Conservation (phyloP, 2,329 filamentous ascomycete genomes). For the Fusarium fujikuroi region DNA sequence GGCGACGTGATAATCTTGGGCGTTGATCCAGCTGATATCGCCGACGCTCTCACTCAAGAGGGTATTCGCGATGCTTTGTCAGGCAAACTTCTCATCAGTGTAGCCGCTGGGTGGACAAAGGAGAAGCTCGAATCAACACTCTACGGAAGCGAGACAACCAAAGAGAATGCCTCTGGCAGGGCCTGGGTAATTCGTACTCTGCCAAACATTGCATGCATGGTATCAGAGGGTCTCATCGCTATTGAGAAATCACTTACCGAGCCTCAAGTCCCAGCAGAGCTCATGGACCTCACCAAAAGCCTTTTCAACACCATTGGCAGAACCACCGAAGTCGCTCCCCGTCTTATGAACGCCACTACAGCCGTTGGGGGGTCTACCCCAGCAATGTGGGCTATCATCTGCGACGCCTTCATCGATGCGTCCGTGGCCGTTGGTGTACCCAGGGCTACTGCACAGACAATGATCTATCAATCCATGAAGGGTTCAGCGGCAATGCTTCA, state of each 20-base stretch:
- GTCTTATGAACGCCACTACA: slow-evolving; percentile 66
- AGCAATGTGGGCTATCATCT: slow-evolving; percentile 68
- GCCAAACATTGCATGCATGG: slow-evolving; percentile 51
- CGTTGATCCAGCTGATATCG: slow-evolving; percentile 58
- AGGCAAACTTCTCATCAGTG: slow-evolving; percentile 61
- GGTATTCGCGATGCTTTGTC: slow-evolving; percentile 53
- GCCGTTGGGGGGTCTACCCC: slow-evolving; percentile 70
- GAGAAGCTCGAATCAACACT: slow-evolving; percentile 52
- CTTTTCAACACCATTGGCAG: slow-evolving; percentile 67
- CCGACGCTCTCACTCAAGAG: slow-evolving; percentile 49
- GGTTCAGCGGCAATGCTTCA: slow-evolving; percentile 65
- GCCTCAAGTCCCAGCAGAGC: slow-evolving; percentile 27
- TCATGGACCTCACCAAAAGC: slow-evolving; percentile 48
- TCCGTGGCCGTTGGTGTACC: slow-evolving; percentile 70
- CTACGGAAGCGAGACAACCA: slow-evolving; percentile 41
- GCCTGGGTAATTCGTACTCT: slow-evolving; percentile 48
- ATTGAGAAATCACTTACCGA: slow-evolving; percentile 44
- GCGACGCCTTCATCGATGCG: slow-evolving; percentile 68
- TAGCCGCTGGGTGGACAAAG: slow-evolving; percentile 61
- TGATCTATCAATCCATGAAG: slow-evolving; percentile 69
- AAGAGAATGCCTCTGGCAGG: slow-evolving; percentile 24
- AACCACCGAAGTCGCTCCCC: slow-evolving; percentile 60
- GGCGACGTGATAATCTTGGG: slow-evolving; percentile 58
- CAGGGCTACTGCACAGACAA: slow-evolving; percentile 63
- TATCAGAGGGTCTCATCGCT: slow-evolving; percentile 48